A percentile compares a stretch with the other conserved stretches of the same genome.
These are phyloP conservation scores for Candida buenavistaensis DNA, from an alignment of 1,139 yeast genomes.

Conservation along the genomic window DNA sequence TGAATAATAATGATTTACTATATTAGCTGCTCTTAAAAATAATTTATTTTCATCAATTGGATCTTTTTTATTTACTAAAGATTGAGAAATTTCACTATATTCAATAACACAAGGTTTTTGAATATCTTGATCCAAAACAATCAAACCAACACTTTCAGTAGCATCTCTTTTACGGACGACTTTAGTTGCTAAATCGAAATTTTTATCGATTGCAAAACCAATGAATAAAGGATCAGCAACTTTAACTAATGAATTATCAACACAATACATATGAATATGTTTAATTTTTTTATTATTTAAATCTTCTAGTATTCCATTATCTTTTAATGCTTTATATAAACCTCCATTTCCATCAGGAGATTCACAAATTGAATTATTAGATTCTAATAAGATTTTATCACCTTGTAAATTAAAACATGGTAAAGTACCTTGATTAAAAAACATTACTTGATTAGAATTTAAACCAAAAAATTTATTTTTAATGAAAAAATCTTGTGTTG, in stretches of 20 bases:
- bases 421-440: constrained; percentile 92
- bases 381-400: constrained; percentile 61
- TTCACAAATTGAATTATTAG: constrained; percentile 59
- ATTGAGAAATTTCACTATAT: constrained; percentile 83
- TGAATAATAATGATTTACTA: constrained; percentile 94
- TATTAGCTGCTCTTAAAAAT: constrained; percentile 89
- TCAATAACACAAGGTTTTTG: constrained; percentile 88
- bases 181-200: constrained; percentile 83
- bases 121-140: constrained; percentile 64
- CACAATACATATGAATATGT: constrained; percentile 96
- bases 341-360: constrained; percentile 99
- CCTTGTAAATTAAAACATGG: constrained; percentile 86
- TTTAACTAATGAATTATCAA: constrained; percentile 87
- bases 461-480: constrained; percentile 72
- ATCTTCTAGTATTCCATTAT: constrained; percentile 67
- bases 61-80: constrained; percentile 62
- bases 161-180: constrained; percentile 94
- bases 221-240: constrained; percentile 93
- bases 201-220: constrained; percentile 74
- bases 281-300: constrained; percentile 68
- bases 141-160: constrained; percentile 85
- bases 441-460: constrained; percentile 54
- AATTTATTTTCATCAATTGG: constrained; percentile 54
- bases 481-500: constrained; percentile 74
- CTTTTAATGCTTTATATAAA: constrained; percentile 76